A percentile compares a stretch with the other conserved stretches of the same genome.
These are phyloP conservation scores for Phaeoacremonium minimum DNA, from an alignment of 2,329 filamentous ascomycete species.

Conservation along the genomic window DNA sequence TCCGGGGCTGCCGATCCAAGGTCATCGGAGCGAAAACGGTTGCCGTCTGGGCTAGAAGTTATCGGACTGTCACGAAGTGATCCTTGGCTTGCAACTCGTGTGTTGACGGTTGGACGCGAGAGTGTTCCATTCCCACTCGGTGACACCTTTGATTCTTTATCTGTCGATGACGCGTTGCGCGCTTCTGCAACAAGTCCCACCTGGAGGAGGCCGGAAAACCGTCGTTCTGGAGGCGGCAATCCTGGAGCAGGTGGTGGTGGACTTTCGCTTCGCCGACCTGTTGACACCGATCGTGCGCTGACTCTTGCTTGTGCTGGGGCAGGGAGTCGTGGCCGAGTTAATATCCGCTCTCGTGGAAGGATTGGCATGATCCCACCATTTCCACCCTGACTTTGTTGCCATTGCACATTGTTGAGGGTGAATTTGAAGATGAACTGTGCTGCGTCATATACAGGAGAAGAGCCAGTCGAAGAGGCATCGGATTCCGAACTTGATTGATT, in stretches of 20 bases:
- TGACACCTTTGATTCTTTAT: no score
- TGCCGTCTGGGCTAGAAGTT: constrained; percentile 7
- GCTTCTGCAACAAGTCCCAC: constrained; percentile 45
- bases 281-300: constrained; percentile 24
- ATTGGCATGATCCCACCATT: constrained; percentile 47
- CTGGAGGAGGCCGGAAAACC: constrained; percentile 40
- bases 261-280: constrained; percentile 26
- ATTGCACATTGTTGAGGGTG: constrained; percentile 49
- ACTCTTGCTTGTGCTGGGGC: constrained; percentile 65
- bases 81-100: no score
- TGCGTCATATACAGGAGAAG: constrained; percentile 49
- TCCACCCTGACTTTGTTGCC: constrained; percentile 15
- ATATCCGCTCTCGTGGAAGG: constrained; percentile 55
- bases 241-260: constrained; percentile 29
- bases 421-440: constrained; percentile 69
- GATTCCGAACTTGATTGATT: constrained; percentile 21
- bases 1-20: background rate
- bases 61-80: background rate
- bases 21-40: constrained; percentile 11
- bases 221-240: constrained; percentile 38
- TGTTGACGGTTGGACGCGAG: no score
- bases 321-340: constrained; percentile 66
- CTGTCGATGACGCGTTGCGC: constrained; percentile 41
- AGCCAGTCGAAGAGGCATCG: constrained; percentile 50
- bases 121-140: no score